Evolutionary conservation across 768 basidiomycete species (phyloP), one percentile per base, ranked within the genome.

Genomic region (Boletus reticuloceps): DNA sequence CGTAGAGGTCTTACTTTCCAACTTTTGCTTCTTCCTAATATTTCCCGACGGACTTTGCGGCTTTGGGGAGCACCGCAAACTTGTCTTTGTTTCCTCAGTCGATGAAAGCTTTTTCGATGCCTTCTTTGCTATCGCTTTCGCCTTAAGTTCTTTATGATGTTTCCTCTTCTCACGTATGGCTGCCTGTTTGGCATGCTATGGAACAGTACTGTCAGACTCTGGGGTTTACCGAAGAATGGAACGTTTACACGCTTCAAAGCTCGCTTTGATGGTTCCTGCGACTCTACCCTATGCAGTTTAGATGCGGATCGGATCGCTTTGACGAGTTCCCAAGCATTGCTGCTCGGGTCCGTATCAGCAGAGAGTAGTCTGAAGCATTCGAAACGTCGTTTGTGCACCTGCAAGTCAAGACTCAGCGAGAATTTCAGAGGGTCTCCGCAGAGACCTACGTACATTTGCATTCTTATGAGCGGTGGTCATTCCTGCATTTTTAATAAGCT

Each of bases 371-470:
- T 74, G 61, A 89, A 82, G 20, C 75, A 79, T 32, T 76, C 78
- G 37, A 81, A 74, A 36, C 84, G 83, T 41, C 86, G 82, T 60
- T 73, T 73, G 73, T 91, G 89, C 29, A 80, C 82, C 89, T 90
- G 46, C 22, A 34, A 66, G 40, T 50, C 22, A 44, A 14, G 12
- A 4, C 16, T 54, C 25, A 55, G 39, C 29, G 34, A 29, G 20
- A 17, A 10, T 17, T 13, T 4, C 16, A 1, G 46, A 57, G 14
- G 36, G 38, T 17, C 36, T 34, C 19, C 2, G n/a, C 20, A 36
- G 34, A 40, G 56, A 48, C 66, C 62, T 70, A 80, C 84, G 71
- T 79, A 82, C 90, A 70, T 79, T 82, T 34, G 89, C 87, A 11
- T 72, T 73, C 54, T 73, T 75, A 68, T 92, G 90, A 14, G 79